Conservation (phyloP, 2,329 filamentous ascomycete species). For the Colletotrichum tropicale region DNA sequence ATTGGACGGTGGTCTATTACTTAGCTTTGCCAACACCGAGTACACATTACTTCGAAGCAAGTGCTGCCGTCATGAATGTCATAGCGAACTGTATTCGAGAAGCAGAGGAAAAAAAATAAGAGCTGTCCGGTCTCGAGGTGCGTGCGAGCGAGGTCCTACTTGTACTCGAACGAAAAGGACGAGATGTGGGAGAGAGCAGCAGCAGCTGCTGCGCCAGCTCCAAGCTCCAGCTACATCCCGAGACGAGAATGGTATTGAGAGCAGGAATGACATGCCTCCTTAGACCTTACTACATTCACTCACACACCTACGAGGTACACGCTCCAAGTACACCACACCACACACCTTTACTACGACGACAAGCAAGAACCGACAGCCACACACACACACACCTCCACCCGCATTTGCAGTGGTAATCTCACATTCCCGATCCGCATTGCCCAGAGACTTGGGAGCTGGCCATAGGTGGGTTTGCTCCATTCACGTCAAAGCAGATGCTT, state of each 20-base stretch:
- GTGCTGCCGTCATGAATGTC: conserved; percentile 5
- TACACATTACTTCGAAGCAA: conserved; percentile 17
- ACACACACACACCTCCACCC: neutral
- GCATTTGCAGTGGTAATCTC: conserved; percentile 1
- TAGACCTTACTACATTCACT: neutral
- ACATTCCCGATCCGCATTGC: neutral
- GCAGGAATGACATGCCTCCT: neutral
- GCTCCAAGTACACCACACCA: neutral
- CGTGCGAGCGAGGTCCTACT: conserved; percentile 8
- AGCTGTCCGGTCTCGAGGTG: neutral
- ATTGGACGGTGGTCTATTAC: neutral
- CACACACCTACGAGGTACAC: neutral
- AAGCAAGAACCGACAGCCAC: neutral
- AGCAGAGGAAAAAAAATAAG: neutral
- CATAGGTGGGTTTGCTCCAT: conserved; percentile 7
- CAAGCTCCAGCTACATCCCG: neutral
- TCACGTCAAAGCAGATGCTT: conserved; percentile 20
- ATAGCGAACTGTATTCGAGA: conserved; percentile 6
- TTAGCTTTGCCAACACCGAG: neutral
- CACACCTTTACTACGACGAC: neutral
- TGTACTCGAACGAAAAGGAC: neutral
- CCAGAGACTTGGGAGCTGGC: neutral
- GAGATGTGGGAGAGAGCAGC: neutral
- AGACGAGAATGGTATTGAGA: neutral
- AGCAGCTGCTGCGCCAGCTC: neutral